Evolutionary conservation across 2,329 filamentous ascomycete species (phyloP).

Genomic region (Septoria petroselini): DNA sequence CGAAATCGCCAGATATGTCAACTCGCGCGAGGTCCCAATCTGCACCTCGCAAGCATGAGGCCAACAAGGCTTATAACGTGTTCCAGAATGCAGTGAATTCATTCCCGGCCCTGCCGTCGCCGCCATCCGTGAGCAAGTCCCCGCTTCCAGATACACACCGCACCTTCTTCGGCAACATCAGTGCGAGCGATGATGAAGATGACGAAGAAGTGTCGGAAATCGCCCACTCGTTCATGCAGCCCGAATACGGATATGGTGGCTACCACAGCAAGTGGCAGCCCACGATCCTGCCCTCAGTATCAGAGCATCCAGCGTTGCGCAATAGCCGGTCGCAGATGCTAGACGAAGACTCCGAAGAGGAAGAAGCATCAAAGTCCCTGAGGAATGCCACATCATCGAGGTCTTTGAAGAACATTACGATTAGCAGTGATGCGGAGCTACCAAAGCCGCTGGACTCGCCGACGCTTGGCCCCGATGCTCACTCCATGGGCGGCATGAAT

Average conservation of each 20-base stretch:
- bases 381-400: conserved; percentile 19
- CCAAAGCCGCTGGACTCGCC: conserved; percentile 62
- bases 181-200: conserved; percentile 42
- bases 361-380: conserved; percentile 21
- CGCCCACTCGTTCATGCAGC: conserved; percentile 22
- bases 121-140: conserved; percentile 17
- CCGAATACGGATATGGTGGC: conserved; percentile 30
- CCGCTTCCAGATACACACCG: conserved; percentile 36
- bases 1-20: conserved; percentile 24
- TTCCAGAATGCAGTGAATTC: conserved; percentile 48
- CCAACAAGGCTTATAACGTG: conserved; percentile 42
- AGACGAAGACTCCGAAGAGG: conserved; percentile 34
- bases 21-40: conserved; percentile 35
- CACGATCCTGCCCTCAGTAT: conserved; percentile 35
- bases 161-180: conserved; percentile 42
- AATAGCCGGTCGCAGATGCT: conserved; percentile 28
- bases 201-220: conserved; percentile 30
- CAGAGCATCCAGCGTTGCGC: conserved; percentile 38
- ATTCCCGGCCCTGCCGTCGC: conserved; percentile 32
- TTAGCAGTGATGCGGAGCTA: conserved; percentile 17
- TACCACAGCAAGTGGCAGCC: conserved; percentile 34
- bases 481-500: conserved; percentile 59
- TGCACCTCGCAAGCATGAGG: conserved; percentile 34
- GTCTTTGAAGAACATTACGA: conserved; percentile 12
- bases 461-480: conserved; percentile 63